A percentile compares a stretch with the other conserved stretches of the same genome.
Evolutionary conservation across 2,329 filamentous ascomycete genomes (phyloP).

Genomic region (Fusarium sp.): DNA sequence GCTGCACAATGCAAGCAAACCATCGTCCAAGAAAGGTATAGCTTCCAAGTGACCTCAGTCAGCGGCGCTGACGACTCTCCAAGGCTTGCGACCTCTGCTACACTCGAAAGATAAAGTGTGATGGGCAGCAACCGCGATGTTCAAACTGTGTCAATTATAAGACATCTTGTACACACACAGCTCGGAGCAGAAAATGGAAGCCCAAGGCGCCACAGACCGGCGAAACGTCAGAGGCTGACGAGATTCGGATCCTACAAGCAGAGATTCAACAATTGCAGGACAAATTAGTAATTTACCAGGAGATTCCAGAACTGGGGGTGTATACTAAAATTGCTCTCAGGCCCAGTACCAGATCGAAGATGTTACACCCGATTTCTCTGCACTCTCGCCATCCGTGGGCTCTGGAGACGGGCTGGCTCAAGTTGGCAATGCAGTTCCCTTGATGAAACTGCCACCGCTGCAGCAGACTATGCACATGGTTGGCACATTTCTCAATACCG

Average conservation of each 20-base stretch:
- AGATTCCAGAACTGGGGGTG: fast-evolving
- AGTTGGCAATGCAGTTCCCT: not conserved
- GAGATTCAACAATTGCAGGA: slow-evolving; percentile 8
- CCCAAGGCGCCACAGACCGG: not conserved
- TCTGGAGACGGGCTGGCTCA: not conserved
- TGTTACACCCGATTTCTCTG: fast-evolving
- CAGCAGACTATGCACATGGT: slow-evolving; percentile 18
- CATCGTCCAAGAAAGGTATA: slow-evolving; percentile 13
- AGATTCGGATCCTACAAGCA: not conserved
- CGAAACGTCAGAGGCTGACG: not conserved
- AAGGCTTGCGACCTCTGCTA: slow-evolving; percentile 24
- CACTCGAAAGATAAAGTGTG: slow-evolving; percentile 22
- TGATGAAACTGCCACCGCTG: not conserved
- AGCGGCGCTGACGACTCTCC: not conserved
- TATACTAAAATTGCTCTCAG: not conserved
- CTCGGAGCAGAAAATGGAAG: slow-evolving; percentile 14
- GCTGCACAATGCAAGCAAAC: not conserved
- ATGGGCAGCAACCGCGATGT: slow-evolving; percentile 11
- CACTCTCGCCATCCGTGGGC: fast-evolving
- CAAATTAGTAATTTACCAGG: not conserved
- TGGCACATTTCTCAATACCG: slow-evolving; percentile 5
- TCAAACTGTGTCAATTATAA: slow-evolving; percentile 22
- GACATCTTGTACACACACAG: not conserved
- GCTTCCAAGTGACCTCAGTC: not conserved
- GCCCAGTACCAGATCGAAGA: not conserved